Evolutionary conservation across 1,139 yeast genomes (phyloP).

Genomic region (Wickerhamiella infanticola): DNA sequence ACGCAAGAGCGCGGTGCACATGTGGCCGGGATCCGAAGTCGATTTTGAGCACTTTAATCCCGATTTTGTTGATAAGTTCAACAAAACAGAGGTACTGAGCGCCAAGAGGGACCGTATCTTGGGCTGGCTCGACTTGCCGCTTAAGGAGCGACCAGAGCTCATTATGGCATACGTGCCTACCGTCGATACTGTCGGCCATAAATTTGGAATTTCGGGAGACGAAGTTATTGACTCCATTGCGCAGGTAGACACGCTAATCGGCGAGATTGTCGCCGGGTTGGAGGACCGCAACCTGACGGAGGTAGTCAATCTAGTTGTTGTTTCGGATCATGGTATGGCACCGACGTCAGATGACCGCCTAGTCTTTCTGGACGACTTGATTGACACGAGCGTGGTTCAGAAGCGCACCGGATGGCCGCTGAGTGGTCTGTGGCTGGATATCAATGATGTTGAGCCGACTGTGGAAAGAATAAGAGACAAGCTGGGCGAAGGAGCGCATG

Average conservation of each 20-base stretch:
- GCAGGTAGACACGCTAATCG: conserved; percentile 52
- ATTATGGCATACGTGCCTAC: conserved; percentile 71
- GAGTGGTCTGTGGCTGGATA: conserved; percentile 52
- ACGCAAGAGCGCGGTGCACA: conserved; percentile 63
- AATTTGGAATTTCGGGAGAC: conserved; percentile 48
- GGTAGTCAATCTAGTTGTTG: conserved; percentile 57
- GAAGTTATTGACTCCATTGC: conserved; percentile 39
- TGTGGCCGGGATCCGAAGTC: conserved; percentile 94
- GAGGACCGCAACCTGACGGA: conserved; percentile 39
- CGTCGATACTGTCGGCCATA: conserved; percentile 62
- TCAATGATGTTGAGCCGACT: conserved; percentile 25
- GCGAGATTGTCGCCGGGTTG: conserved; percentile 34
- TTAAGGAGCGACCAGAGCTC: conserved; percentile 50
- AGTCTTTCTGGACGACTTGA: conserved; percentile 51
- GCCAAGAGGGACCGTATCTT: conserved; percentile 42
- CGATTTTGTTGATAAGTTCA: conserved; percentile 47
- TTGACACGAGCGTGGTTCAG: conserved; percentile 35
- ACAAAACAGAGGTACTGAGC: conserved; percentile 45
- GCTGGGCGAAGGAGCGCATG: conserved; percentile 20
- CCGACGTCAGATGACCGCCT: conserved; percentile 57
- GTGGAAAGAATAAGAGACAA: conserved; percentile 14
- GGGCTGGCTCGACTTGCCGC: conserved; percentile 38
- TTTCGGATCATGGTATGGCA: conserved; percentile 92
- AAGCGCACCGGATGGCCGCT: conserved; percentile 85
- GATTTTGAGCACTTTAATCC: conserved; percentile 25